These are phyloP conservation scores for Exophiala alcalophila DNA, from an alignment of 2,329 filamentous ascomycete genomes.

Conservation along the genomic window DNA sequence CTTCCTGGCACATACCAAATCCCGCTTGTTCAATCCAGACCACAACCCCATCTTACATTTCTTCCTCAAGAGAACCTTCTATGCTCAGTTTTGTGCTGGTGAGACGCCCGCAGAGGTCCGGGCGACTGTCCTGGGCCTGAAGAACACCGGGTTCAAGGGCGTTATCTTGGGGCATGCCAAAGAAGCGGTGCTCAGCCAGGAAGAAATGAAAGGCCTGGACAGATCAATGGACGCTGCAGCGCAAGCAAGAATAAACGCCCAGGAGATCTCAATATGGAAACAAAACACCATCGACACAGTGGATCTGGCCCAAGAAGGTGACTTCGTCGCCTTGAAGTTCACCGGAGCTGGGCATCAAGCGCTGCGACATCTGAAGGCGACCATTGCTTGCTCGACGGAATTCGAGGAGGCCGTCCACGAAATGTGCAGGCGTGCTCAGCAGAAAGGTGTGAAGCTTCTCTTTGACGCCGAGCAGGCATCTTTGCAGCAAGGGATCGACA, in stretches of 20 bases:
- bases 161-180: slow-evolving; percentile 81
- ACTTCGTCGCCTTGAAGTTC: slow-evolving; percentile 71
- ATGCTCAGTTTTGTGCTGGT: slow-evolving; percentile 87
- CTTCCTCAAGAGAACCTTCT: slow-evolving; percentile 77
- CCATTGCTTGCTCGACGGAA: slow-evolving; percentile 59
- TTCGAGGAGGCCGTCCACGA: slow-evolving; percentile 69
- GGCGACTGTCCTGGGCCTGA: slow-evolving; percentile 62
- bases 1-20: slow-evolving; percentile 66
- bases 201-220: slow-evolving; percentile 30
- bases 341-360: slow-evolving; percentile 76
- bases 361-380: slow-evolving; percentile 62
- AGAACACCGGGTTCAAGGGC: slow-evolving; percentile 73
- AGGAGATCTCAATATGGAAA: slow-evolving; percentile 58
- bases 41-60: slow-evolving; percentile 67
- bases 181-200: slow-evolving; percentile 67
- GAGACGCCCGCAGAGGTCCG: slow-evolving; percentile 68
- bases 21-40: slow-evolving; percentile 68
- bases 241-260: slow-evolving; percentile 24
- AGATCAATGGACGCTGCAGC: slow-evolving; percentile 6
- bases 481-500: slow-evolving; percentile 75
- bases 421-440: slow-evolving; percentile 69
- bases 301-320: slow-evolving; percentile 44
- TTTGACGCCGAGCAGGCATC: slow-evolving; percentile 83
- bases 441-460: slow-evolving; percentile 68
- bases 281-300: slow-evolving; percentile 73